Evolutionary conservation across 1,139 yeast species (phyloP).

Genomic region (Sugiyamaella japonica): DNA sequence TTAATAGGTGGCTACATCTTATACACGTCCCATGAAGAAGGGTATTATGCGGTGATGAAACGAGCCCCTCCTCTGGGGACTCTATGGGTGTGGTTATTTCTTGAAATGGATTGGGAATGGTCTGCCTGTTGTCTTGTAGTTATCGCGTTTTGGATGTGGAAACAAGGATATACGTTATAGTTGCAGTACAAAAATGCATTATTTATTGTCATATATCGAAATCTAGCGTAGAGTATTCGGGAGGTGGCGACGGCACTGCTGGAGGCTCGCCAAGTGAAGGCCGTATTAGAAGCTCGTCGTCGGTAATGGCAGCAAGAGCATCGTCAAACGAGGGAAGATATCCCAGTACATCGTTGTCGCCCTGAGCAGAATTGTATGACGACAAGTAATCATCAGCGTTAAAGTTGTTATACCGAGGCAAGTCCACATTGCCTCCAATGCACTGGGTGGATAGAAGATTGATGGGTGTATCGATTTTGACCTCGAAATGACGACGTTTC

Average conservation of each 20-base stretch:
- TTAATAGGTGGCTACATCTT: conserved; percentile 41
- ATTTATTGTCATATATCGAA: conserved; percentile 4
- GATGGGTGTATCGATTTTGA: conserved; percentile 84
- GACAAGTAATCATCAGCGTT: background rate
- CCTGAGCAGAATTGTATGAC: background rate
- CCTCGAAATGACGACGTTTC: conserved; percentile 78
- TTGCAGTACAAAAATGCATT: background rate
- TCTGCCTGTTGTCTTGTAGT: conserved; percentile 37
- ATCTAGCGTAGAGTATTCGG: conserved; percentile 23
- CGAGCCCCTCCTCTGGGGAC: conserved; percentile 46
- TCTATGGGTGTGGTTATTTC: conserved; percentile 44
- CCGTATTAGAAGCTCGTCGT: conserved; percentile 20
- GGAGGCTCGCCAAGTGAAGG: conserved; percentile 5
- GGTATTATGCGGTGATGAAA: conserved; percentile 44
- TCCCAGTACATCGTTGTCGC: background rate
- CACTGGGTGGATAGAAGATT: conserved; percentile 71
- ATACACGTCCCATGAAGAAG: conserved; percentile 40
- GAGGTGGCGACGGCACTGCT: conserved; percentile 25
- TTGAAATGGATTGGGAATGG: conserved; percentile 44
- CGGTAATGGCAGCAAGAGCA: conserved; percentile 29
- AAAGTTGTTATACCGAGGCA: conserved; percentile 56
- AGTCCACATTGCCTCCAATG: conserved; percentile 61
- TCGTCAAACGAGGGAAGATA: conserved; percentile 38
- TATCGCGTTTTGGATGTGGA: conserved; percentile 37
- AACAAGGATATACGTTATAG: conserved; percentile 29